Base-by-base conservation (phyloP, 768 basidiomycete species). In the Pleurotus tuber-regium region DNA sequence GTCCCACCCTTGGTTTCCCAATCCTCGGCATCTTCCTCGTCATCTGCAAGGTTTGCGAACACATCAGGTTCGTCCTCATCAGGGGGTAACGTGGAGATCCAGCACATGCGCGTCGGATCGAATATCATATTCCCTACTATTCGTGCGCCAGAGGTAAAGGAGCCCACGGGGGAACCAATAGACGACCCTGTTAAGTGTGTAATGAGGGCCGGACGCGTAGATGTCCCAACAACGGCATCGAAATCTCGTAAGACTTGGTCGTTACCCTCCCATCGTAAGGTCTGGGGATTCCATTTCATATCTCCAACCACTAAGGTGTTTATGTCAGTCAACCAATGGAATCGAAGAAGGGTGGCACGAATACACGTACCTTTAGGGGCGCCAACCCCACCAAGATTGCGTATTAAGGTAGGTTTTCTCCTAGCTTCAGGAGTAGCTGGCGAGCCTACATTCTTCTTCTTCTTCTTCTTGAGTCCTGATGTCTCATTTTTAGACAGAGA, bases 41-140 rank as follows among this genome's bases (percentile, higher is more conserved):
- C 95, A 57, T 96, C 94, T 2, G 87, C 90, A 24, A 94, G 79
- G 58, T 91, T 88, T 40, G 90, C 92, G 65, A 97, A 96, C n/a
- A 94, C 89, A 63, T 98, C 94, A 5, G 91, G 90, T 63, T 98
- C 94, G 33, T 95, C 92, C 62, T 96, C 91, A 52, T 93, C 93
- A 18, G 88, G 86, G 4, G 86, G 78, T 33, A 92, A 67, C 53
- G 84, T 84, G 51, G 91, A 90, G 69, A 98, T 80, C 93, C 93
- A 98, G 63, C 92, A 91, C 94, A 98, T 98, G 21, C 84, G 84
- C 36, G 81, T 63, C 1, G 97, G 95, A 70, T 99, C 95, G 62
- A 99, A 98, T 30, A 92, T 83, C 96, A 99, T 99, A 74, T 94
- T 92, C 39, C 97, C 97, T 16, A 98, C 96, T 66, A 93, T 85